phyloP scores from a whole-genome alignment of 2,329 filamentous ascomycete genomes.

The Lithohypha guttulata region DNA sequence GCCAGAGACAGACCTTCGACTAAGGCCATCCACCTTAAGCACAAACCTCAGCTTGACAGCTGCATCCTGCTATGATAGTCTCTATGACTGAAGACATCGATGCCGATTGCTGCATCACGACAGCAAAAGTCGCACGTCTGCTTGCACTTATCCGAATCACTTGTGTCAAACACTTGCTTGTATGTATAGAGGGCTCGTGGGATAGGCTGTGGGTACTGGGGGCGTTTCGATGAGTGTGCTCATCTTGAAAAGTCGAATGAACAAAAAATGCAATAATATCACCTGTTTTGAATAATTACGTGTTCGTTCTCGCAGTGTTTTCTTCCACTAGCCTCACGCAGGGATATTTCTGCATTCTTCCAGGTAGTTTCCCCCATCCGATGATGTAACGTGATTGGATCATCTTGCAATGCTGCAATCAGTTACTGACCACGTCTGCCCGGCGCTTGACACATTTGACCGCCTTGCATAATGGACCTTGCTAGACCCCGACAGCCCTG shows the following conservation, averaged over 20 bases:
- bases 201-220: conserved; percentile 3
- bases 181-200: background rate
- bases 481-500: too few species aligned
- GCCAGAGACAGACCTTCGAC: conserved; percentile 65
- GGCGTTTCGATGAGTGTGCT: too few species aligned
- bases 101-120: background rate
- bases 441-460: conserved; percentile 1
- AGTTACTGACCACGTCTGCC: background rate
- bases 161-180: background rate
- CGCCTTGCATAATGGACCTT: conserved; percentile 1
- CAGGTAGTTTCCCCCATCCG: too few species aligned
- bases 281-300: too few species aligned
- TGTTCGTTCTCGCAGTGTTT: too few species aligned
- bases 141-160: background rate
- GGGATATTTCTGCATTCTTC: too few species aligned
- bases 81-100: too few species aligned
- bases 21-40: too few species aligned
- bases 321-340: too few species aligned
- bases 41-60: too few species aligned
- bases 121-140: background rate
- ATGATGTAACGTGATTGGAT: conserved; percentile 1
- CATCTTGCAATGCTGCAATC: conserved; percentile 3
- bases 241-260: background rate
- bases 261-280: conserved; percentile 1
- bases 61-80: too few species aligned